These are phyloP conservation scores for Cymbopogon flexuosus DNA, from an alignment of 202 grass and related monocot genomes.

Conservation along the genomic window DNA sequence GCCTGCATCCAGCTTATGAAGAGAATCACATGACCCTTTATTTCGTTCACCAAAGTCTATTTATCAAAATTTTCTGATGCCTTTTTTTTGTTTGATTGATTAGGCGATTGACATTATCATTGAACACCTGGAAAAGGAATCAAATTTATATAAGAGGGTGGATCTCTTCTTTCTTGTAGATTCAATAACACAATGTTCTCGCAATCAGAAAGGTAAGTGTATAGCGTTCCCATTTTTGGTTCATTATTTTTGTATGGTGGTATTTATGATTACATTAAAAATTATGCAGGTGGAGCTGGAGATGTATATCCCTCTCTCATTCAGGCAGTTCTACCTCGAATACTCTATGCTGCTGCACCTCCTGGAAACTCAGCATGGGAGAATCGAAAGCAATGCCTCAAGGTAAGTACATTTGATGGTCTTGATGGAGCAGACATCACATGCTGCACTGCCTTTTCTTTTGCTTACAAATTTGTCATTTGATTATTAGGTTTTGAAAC, in stretches of 20 bases:
- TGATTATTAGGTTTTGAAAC: constrained; percentile 73
- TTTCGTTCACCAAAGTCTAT: not conserved
- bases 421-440: constrained; percentile 22
- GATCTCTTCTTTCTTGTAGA: constrained; percentile 96
- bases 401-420: constrained; percentile 47
- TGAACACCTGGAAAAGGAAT: constrained; percentile 74
- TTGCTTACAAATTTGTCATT: constrained; percentile 33
- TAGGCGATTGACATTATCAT: constrained; percentile 77
- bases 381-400: constrained; percentile 91
- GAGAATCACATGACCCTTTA: constrained; percentile 3
- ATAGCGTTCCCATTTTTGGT: not conserved
- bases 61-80: constrained; percentile 26
- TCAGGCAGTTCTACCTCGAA: constrained; percentile 68
- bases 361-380: constrained; percentile 88
- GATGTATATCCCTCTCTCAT: constrained; percentile 79
- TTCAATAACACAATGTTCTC: constrained; percentile 89
- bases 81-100: constrained; percentile 14
- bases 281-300: constrained; percentile 62
- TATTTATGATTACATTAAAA: constrained; percentile 19
- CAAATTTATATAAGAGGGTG: constrained; percentile 76
- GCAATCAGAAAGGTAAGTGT: constrained; percentile 62
- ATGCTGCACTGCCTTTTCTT: constrained; percentile 12
- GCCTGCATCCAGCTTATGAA: not conserved
- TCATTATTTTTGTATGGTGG: constrained; percentile 7
- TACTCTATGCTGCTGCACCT: constrained; percentile 76